Evolutionary conservation across 257 asterid genomes (phyloP), one percentile per base, ranked within the genome.

Genomic region (Nicotiana knightiana): DNA sequence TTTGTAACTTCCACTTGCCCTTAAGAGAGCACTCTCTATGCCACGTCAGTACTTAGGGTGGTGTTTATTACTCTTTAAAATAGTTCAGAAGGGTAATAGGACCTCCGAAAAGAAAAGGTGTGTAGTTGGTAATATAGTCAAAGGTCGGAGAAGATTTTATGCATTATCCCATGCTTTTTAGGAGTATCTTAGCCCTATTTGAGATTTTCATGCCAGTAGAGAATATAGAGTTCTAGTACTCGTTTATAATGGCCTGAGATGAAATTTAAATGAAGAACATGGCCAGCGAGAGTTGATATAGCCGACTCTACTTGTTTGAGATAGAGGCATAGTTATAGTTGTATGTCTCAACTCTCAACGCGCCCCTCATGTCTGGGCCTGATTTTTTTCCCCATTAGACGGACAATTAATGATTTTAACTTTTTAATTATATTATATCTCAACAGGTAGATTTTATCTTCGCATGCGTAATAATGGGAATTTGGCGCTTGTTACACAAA

Each of bases 381-480:
- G 35, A 62, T 62, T 24, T 17, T 62, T 24, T 62, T 24, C 4
- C 33, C 18, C 67, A 21, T 26, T 15, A 61, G 6, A 7, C 35
- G 3, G 26, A 63, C 3, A 12, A 17, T 8, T 2, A 66, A 17
- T 1, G 15, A 6, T 4, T 32, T 35, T 67, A 46, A 67, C 18
- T 1, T 4, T 18, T 67, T 17, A 9, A 35, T 67, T 37, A 35
- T 68, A 37, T 68, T 9, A 9, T n/a, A 18, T n/a, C 55, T 68
- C 18, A 7, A 37, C 77, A 68, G 77, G 96, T 2, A 88, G 93
- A 71, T 93, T 91, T 85, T 87, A 62, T 64, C 93, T 88, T 18
- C 35, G 55, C 4, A 86, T 93, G 87, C 68, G 1, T 1, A 5
- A n/a, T 0, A 32, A 18, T 16, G 96, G 93, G 11, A 55, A 87